Conservation (phyloP, 2,329 filamentous ascomycete genomes). For the Atkinsonella texensis region DNA sequence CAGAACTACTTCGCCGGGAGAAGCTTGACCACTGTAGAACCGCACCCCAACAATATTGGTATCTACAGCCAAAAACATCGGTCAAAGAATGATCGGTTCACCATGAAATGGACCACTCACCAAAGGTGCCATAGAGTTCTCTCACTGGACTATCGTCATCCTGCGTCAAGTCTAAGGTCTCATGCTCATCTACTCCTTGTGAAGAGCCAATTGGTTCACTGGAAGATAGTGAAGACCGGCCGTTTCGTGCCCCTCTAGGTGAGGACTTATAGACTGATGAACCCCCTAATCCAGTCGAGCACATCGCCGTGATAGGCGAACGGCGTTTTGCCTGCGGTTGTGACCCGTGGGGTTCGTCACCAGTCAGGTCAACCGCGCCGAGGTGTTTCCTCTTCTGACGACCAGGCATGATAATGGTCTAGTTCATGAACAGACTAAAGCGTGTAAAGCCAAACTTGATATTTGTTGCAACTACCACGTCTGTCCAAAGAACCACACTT, state of each 20-base stretch:
- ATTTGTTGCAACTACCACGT: not conserved
- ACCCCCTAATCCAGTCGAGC: conserved; percentile 10
- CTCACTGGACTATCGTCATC: conserved; percentile 25
- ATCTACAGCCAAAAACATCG: conserved; percentile 16
- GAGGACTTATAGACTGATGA: conserved; percentile 9
- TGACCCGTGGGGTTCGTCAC: conserved; percentile 16
- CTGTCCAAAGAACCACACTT: not conserved
- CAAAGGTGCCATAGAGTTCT: conserved; percentile 36
- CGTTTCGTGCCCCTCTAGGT: conserved; percentile 6
- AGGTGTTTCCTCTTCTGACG: conserved; percentile 22
- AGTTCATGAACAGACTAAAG: not conserved
- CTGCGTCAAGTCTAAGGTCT: conserved; percentile 32
- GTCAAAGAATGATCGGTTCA: not conserved
- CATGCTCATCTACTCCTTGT: conserved; percentile 20
- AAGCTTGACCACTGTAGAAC: conserved; percentile 53
- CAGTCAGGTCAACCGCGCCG: conserved; percentile 30
- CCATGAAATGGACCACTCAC: conserved; percentile 16
- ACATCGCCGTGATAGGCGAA: conserved; percentile 9
- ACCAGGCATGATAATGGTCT: conserved; percentile 5
- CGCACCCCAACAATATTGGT: conserved; percentile 39
- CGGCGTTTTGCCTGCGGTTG: conserved; percentile 16
- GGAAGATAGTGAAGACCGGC: conserved; percentile 1
- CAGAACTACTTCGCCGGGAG: conserved; percentile 49
- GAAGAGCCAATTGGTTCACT: conserved; percentile 5
- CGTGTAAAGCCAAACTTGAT: not conserved